Percentiles rank a stretch among this genome's conserved stretches.
Conservation (phyloP, 495 filamentous ascomycete species). For the Chaetomium fimeti region DNA sequence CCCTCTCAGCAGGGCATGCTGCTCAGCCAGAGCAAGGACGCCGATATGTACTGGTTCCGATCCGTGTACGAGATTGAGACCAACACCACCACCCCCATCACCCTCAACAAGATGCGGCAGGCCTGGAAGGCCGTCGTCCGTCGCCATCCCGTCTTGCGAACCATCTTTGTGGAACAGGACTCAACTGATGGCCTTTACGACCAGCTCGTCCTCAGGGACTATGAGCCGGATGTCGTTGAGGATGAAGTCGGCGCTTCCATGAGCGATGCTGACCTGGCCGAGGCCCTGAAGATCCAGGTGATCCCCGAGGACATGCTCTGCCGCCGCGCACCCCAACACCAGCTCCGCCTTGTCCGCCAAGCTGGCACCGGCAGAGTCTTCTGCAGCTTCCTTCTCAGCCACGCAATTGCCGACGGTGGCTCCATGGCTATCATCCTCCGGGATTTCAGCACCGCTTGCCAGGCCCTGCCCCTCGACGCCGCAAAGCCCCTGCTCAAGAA, state of each 20-base stretch:
- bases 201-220: constrained; percentile 17
- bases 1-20: constrained; percentile 69
- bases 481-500: constrained; percentile 7
- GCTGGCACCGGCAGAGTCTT: background rate
- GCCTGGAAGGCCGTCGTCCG: constrained; percentile 55
- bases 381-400: constrained; percentile 11
- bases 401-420: constrained; percentile 13
- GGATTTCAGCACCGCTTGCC: constrained; percentile 8
- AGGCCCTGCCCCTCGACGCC: background rate
- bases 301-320: constrained; percentile 9
- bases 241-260: constrained; percentile 37
- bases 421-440: constrained; percentile 15
- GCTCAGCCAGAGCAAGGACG: constrained; percentile 57
- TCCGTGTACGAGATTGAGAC: constrained; percentile 4
- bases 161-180: constrained; percentile 34
- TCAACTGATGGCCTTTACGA: constrained; percentile 12
- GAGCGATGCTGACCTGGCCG: constrained; percentile 36
- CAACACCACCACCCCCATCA: background rate
- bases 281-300: constrained; percentile 31
- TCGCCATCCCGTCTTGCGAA: constrained; percentile 44
- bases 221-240: constrained; percentile 36
- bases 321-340: constrained; percentile 7
- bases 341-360: constrained; percentile 2
- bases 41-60: constrained; percentile 25
- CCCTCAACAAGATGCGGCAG: background rate